phyloP scores from a whole-genome alignment of 164 flowering plant species.

The Vitis riparia region DNA sequence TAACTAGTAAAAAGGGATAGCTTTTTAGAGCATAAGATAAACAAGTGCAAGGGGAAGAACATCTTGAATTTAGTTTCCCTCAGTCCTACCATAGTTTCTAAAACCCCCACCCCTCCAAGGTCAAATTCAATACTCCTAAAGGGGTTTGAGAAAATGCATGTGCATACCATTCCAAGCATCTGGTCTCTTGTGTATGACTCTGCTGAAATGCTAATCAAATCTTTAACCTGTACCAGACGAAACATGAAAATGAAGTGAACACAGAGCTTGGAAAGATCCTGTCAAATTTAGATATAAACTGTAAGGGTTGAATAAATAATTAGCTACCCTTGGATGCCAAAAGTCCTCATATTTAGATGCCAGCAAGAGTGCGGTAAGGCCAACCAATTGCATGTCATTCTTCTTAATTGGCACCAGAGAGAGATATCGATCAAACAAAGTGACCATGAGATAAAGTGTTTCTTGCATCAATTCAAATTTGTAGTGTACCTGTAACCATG shows the following conservation, averaged over 20 bases:
- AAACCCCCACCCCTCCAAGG: too few relatives aligned
- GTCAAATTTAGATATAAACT: neutral
- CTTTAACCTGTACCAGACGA: constrained; percentile 49
- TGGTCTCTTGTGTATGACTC: constrained; percentile 73
- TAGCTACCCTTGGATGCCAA: constrained; percentile 86
- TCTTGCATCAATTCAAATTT: constrained; percentile 90
- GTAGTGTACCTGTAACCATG: constrained; percentile 63
- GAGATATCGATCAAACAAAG: constrained; percentile 72
- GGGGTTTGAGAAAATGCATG: neutral
- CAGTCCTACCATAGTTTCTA: too few relatives aligned
- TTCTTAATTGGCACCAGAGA: constrained; percentile 56
- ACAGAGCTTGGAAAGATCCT: neutral
- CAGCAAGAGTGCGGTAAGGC: constrained; percentile 78
- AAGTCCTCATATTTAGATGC: constrained; percentile 95
- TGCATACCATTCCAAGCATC: constrained; percentile 75
- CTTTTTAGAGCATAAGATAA: too few relatives aligned
- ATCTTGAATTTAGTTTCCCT: too few relatives aligned
- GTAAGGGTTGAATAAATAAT: neutral
- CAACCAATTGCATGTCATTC: constrained; percentile 85
- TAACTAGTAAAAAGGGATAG: too few relatives aligned
- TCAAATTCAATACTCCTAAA: neutral
- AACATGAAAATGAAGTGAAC: constrained; percentile 13
- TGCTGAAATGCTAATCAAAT: constrained; percentile 71
- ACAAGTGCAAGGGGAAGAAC: too few relatives aligned
- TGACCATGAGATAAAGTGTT: constrained; percentile 78